A percentile compares a stretch with the other conserved stretches of the same genome.
phyloP scores from a whole-genome alignment of 768 basidiomycete species.

The Leccinum olivaceopallidum region DNA sequence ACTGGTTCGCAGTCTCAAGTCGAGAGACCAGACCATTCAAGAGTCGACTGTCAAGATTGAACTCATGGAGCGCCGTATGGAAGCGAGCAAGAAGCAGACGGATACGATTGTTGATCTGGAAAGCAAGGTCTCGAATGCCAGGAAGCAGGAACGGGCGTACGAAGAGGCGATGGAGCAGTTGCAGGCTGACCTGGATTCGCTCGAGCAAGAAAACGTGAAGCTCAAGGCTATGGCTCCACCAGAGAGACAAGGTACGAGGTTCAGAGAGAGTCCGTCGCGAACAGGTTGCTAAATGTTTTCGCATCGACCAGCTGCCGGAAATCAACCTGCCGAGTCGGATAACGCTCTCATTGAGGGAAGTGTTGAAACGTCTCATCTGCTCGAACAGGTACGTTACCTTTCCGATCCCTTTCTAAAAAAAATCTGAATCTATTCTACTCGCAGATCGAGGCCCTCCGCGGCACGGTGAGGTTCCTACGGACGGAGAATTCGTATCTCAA shows the following conservation, averaged over 20 bases:
- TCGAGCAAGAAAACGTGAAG: constrained; percentile 88
- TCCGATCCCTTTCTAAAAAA: not conserved
- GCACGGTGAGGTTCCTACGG: constrained; percentile 89
- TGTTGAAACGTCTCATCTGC: constrained; percentile 82
- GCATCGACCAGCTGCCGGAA: constrained; percentile 40
- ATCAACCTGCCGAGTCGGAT: constrained; percentile 58
- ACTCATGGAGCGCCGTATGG: constrained; percentile 91
- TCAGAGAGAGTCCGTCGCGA: not conserved
- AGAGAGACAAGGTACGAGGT: constrained; percentile 66
- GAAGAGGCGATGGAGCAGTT: constrained; percentile 94
- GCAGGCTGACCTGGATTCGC: constrained; percentile 80
- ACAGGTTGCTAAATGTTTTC: not conserved
- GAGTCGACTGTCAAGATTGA: constrained; percentile 92
- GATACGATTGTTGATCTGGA: constrained; percentile 84
- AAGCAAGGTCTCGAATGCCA: constrained; percentile 71
- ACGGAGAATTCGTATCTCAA: constrained; percentile 93
- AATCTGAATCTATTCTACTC: constrained; percentile 10
- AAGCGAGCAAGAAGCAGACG: constrained; percentile 86
- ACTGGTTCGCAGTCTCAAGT: constrained; percentile 78
- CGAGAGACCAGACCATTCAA: constrained; percentile 89
- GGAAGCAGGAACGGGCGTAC: constrained; percentile 87
- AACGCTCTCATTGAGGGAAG: constrained; percentile 71
- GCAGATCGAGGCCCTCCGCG: constrained; percentile 88
- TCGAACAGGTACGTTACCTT: constrained; percentile 69
- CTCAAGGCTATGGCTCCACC: constrained; percentile 68